Evolutionary conservation across 1,284 basidiomycete species (phyloP).

Genomic region (Ceratobasidium sp.): DNA sequence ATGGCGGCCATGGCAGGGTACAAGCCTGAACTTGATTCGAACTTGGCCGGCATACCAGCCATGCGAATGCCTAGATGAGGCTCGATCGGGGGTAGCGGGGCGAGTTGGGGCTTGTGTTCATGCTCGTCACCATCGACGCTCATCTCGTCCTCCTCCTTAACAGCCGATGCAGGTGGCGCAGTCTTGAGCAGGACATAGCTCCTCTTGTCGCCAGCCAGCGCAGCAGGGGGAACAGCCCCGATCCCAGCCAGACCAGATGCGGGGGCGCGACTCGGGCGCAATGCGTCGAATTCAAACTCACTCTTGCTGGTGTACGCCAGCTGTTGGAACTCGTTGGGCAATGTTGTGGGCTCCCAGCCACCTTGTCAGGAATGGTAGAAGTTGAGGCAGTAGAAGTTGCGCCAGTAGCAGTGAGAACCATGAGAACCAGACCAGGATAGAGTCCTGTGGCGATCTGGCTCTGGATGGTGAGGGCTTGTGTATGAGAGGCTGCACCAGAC

Average conservation of each 20-base stretch:
- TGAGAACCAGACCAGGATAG: conserved; percentile 36
- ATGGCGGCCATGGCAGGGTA: no score
- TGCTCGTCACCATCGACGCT: no score
- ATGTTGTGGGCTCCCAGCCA: conserved; percentile 15
- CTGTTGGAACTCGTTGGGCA: conserved; percentile 16
- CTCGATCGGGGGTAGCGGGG: no score
- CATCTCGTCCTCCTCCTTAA: no score
- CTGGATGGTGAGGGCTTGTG: conserved; percentile 23
- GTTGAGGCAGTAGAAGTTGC: not conserved
- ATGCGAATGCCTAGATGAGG: no score
- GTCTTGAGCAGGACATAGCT: conserved; percentile 41
- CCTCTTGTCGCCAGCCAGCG: conserved; percentile 4
- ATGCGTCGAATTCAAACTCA: not conserved
- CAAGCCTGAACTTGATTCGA: no score
- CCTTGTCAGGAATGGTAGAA: conserved; percentile 6
- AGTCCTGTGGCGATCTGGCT: conserved; percentile 19
- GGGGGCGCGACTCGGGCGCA: conserved; percentile 23
- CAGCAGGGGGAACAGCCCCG: not conserved
- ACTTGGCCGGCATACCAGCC: no score
- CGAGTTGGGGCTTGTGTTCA: no score
- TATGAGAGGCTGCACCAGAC: no score
- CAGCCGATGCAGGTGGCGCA: conserved; percentile 37
- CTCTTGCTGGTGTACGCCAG: conserved; percentile 13
- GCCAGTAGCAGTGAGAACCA: conserved; percentile 16
- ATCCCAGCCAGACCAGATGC: not conserved